Conservation (phyloP, 2,329 filamentous ascomycete genomes). For the Curvularia eragrostidis region DNA sequence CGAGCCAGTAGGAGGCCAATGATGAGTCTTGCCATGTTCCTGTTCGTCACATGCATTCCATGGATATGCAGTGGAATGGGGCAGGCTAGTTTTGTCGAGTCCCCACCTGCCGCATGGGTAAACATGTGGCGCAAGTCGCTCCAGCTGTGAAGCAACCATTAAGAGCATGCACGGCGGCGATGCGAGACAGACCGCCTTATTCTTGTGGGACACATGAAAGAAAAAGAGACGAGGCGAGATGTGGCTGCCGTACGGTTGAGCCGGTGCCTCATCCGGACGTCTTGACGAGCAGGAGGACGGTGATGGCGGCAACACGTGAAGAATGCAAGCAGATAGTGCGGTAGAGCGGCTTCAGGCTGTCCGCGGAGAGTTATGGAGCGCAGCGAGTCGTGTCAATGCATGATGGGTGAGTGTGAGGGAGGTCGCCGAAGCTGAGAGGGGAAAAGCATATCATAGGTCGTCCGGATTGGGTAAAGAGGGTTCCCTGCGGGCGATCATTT, state of each 20-base stretch:
- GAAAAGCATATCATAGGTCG: conserved; percentile 11
- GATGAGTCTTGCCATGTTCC: neutral
- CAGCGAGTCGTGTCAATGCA: conserved; percentile 5
- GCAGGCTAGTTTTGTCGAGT: neutral
- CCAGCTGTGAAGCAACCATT: neutral
- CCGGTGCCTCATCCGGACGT: neutral
- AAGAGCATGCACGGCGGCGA: neutral
- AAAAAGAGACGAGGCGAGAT: neutral
- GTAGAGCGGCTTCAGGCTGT: neutral
- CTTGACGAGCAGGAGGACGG: neutral
- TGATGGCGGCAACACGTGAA: neutral
- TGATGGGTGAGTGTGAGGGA: conserved; percentile 2
- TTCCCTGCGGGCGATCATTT: conserved; percentile 6
- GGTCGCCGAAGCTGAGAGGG: conserved; percentile 7
- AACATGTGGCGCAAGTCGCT: neutral
- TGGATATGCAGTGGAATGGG: neutral
- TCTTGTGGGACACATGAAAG: neutral
- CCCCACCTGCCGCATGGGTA: neutral
- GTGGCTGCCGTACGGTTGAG: neutral
- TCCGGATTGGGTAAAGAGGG: neutral
- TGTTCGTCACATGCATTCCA: conserved; percentile 1
- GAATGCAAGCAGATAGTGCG: neutral
- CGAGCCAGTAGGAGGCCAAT: conserved; percentile 5
- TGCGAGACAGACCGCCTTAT: conserved; percentile 1
- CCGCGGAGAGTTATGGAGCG: neutral